A percentile compares a stretch with the other conserved stretches of the same genome.
Conservation (phyloP, 2,329 filamentous ascomycete genomes). For the Aureobasidium sp. region DNA sequence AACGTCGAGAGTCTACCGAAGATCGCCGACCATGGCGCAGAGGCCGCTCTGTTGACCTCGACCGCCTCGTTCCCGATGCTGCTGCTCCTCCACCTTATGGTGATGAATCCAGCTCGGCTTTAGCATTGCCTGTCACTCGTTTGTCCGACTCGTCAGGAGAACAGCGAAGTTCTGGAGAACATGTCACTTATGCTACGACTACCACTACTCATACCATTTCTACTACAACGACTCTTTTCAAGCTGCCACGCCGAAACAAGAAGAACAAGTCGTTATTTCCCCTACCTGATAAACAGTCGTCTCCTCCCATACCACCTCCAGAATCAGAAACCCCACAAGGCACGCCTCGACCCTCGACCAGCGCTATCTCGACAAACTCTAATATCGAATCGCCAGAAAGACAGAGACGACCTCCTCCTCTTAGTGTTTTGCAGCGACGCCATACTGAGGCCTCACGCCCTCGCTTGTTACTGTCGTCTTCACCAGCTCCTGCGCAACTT, state of each 20-base stretch:
- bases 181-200: conserved; percentile 51
- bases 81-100: conserved; percentile 51
- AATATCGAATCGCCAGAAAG: conserved; percentile 19
- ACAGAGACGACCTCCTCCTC: conserved; percentile 18
- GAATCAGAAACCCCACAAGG: neutral
- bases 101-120: conserved; percentile 54
- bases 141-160: conserved; percentile 85
- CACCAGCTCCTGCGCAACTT: conserved; percentile 47
- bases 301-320: conserved; percentile 25
- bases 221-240: conserved; percentile 66
- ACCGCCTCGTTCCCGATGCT: conserved; percentile 6
- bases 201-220: conserved; percentile 58
- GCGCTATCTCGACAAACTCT: conserved; percentile 25
- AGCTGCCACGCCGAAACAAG: conserved; percentile 67
- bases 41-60: conserved; percentile 7
- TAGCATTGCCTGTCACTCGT: conserved; percentile 58
- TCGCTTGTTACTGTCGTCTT: conserved; percentile 23
- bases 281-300: conserved; percentile 65
- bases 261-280: conserved; percentile 72
- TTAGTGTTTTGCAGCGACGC: conserved; percentile 17
- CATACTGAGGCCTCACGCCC: conserved; percentile 15
- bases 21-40: conserved; percentile 18
- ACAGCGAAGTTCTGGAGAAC: conserved; percentile 61
- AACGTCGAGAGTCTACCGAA: conserved; percentile 25
- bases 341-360: conserved; percentile 32